phyloP scores from a whole-genome alignment of 805 yeast genomes.

The Zygotorulaspora sp. region DNA sequence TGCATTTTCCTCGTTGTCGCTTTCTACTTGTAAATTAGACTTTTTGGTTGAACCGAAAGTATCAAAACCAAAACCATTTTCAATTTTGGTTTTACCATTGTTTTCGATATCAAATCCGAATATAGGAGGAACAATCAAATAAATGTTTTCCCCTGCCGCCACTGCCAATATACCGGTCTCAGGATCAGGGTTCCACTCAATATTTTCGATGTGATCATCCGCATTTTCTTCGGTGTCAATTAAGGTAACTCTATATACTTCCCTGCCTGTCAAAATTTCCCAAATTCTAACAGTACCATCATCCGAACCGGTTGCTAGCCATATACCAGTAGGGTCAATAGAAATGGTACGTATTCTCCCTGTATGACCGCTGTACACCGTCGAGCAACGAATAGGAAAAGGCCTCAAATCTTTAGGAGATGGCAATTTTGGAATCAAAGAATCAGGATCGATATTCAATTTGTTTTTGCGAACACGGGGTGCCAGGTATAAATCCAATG shows the following conservation, averaged over 20 bases:
- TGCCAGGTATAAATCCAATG: constrained; percentile 88
- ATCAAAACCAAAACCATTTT: constrained; percentile 87
- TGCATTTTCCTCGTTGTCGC: constrained; percentile 41
- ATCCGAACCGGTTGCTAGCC: constrained; percentile 97
- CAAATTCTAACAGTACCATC: constrained; percentile 95
- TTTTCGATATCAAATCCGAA: constrained; percentile 87
- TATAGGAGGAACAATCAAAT: constrained; percentile 81
- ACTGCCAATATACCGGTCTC: constrained; percentile 76
- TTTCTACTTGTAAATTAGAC: constrained; percentile 38
- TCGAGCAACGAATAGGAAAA: constrained; percentile 88
- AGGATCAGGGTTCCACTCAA: constrained; percentile 87
- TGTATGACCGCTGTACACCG: constrained; percentile 75
- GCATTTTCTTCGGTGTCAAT: constrained; percentile 49
- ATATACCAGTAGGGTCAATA: constrained; percentile 83
- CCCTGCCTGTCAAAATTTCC: constrained; percentile 95
- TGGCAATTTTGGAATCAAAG: constrained; percentile 91
- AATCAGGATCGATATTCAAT: constrained; percentile 91
- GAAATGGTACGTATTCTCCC: constrained; percentile 79
- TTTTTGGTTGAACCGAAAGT: constrained; percentile 52
- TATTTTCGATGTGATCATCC: constrained; percentile 73
- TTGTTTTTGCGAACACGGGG: constrained; percentile 92
- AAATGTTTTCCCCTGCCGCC: constrained; percentile 75
- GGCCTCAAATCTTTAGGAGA: constrained; percentile 96
- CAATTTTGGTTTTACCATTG: constrained; percentile 69
- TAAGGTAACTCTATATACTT: constrained; percentile 63